These are phyloP conservation scores for Boletus subparvulus DNA, from an alignment of 768 basidiomycete genomes.

Conservation along the genomic window DNA sequence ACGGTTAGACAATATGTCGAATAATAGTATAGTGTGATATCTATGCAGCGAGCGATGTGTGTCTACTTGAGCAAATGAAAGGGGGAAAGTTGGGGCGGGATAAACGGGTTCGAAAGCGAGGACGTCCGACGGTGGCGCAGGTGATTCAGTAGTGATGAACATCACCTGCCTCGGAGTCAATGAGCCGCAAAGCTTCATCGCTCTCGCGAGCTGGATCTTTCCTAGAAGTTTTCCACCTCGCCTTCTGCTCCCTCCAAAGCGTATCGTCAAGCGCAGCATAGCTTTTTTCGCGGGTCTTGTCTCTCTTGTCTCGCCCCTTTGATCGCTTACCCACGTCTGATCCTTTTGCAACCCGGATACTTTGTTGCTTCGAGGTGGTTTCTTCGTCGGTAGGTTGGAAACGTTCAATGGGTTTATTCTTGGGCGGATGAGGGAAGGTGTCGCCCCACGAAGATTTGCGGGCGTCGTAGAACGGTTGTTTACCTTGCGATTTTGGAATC, in stretches of 20 bases:
- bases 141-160: slow-evolving; percentile 7
- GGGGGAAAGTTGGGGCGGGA: no score
- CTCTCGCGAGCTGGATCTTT: slow-evolving; percentile 9
- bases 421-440: slow-evolving; percentile 86
- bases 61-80: neutral
- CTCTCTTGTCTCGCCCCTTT: slow-evolving; percentile 27
- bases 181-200: slow-evolving; percentile 2
- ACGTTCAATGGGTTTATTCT: slow-evolving; percentile 71
- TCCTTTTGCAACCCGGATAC: slow-evolving; percentile 34
- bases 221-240: slow-evolving; percentile 29
- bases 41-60: neutral
- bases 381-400: slow-evolving; percentile 38
- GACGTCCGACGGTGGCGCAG: neutral
- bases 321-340: slow-evolving; percentile 60
- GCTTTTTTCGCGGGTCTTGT: slow-evolving; percentile 23
- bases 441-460: slow-evolving; percentile 95
- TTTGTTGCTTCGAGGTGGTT: slow-evolving; percentile 28
- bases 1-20: slow-evolving; percentile 1
- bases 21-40: neutral
- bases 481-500: slow-evolving; percentile 92
- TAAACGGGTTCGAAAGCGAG: neutral
- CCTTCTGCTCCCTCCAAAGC: slow-evolving; percentile 40
- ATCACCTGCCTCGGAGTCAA: slow-evolving; percentile 9
- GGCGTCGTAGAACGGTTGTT: slow-evolving; percentile 92
- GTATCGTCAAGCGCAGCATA: slow-evolving; percentile 33